These are phyloP conservation scores for Alternaria sp. DNA, from an alignment of 2,329 filamentous ascomycete genomes.

Conservation along the genomic window DNA sequence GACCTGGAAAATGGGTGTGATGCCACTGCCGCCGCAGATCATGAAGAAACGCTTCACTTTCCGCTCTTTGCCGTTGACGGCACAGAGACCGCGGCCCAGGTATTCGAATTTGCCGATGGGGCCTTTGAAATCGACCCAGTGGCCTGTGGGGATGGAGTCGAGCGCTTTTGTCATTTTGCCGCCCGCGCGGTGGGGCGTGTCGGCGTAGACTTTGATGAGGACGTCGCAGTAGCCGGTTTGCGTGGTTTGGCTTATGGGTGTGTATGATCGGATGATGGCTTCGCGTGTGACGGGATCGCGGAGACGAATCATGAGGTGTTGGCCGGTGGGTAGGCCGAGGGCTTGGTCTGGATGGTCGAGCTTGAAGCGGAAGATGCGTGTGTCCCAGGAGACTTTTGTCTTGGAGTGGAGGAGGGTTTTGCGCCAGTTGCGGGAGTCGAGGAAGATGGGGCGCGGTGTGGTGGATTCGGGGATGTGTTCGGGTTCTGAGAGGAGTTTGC, in stretches of 20 bases:
- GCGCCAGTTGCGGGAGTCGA: slow-evolving; percentile 75
- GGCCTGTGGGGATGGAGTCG: slow-evolving; percentile 73
- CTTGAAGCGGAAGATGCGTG: slow-evolving; percentile 79
- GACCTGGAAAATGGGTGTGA: slow-evolving; percentile 91
- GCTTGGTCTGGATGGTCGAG: slow-evolving; percentile 74
- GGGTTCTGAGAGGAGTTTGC: slow-evolving; percentile 59
- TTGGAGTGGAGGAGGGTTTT: slow-evolving; percentile 74
- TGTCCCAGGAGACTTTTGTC: slow-evolving; percentile 75
- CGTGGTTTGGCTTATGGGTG: slow-evolving; percentile 73
- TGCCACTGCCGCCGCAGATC: slow-evolving; percentile 87
- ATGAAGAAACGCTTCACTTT: slow-evolving; percentile 75
- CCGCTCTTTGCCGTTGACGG: slow-evolving; percentile 64
- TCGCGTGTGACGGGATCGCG: slow-evolving; percentile 74
- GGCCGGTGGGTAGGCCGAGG: slow-evolving; percentile 80
- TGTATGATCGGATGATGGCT: slow-evolving; percentile 84
- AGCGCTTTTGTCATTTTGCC: slow-evolving; percentile 85
- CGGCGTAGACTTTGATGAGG: slow-evolving; percentile 82
- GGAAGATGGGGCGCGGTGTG: slow-evolving; percentile 66
- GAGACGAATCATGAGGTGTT: slow-evolving; percentile 85
- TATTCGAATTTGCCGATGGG: slow-evolving; percentile 89
- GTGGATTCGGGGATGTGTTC: slow-evolving; percentile 52
- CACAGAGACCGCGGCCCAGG: slow-evolving; percentile 68
- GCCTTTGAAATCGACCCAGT: slow-evolving; percentile 83
- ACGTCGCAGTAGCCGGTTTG: slow-evolving; percentile 72
- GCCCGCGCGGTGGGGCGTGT: slow-evolving; percentile 63